Evolutionary conservation across 2,329 filamentous ascomycete species (phyloP), one percentile per base, ranked within the genome.

Genomic region (Exophiala sp.): DNA sequence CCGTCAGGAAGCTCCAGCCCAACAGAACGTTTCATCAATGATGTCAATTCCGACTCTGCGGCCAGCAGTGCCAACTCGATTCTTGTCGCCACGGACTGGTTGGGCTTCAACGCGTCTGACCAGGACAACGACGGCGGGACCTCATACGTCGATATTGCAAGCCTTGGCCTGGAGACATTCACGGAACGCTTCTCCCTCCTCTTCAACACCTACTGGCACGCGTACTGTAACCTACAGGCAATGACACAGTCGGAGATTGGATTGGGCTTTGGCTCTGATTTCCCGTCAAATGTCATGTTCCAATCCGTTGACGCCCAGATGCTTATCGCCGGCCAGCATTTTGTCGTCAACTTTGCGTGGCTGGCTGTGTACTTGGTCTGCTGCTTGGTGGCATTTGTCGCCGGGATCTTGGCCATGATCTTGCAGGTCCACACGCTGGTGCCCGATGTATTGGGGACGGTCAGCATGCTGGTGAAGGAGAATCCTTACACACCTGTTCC

Each of bases 181-280:
- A 44, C 42, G 14, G 24, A 44, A 14, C 42, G 42, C 9, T 44
- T 44, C 27, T 19, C 27, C 14, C 42, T 44, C 10, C 24, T 44
- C n/a, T 44, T 44, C 42, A 44, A 44, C 21, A 44, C 42, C 3
- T 44, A 32, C 42, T 44, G 42, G 42, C 42, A 44, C 42, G 14
- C 42, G 23, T 44, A n/a, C 19, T 44, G 42, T 29, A 44, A 44
- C 29, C 14, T 44, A 11, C 42, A 32, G 13, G 42, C 42, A 4
- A 44, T 44, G 42, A 44, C 42, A 21, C 42, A 44, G 19, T 44
- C 42, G 27, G 42, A 44, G 29, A 44, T 44, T 7, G 42, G 29
- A 22, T 21, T 44, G 8, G 42, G 42, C 14, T 44, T 44, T 21
- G 42, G 42, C 24, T 27, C 24, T 9, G 3, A 21, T 13, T 32